A percentile compares a stretch with the other conserved stretches of the same genome.
These are phyloP conservation scores for Amaranthus cruentus DNA, from an alignment of 148 eudicot species.

Conservation along the genomic window DNA sequence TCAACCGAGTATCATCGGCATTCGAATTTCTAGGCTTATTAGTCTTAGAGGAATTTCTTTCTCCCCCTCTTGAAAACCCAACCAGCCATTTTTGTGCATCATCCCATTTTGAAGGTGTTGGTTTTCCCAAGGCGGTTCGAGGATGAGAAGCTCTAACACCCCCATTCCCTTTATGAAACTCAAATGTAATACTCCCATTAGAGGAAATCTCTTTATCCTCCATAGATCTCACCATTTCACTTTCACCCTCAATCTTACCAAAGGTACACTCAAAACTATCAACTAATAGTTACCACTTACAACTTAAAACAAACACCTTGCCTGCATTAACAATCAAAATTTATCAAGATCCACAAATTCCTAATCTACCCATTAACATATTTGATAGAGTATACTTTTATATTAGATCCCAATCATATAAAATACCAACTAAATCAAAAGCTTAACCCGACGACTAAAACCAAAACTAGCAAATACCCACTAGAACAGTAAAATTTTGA, in stretches of 20 bases:
- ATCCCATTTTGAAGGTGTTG: slow-evolving; percentile 97
- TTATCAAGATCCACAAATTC: slow-evolving; percentile 20
- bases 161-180: slow-evolving; percentile 67
- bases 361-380: background rate
- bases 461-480: background rate
- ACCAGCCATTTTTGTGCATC: slow-evolving; percentile 99
- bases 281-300: background rate
- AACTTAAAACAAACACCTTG: background rate
- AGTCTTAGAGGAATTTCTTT: slow-evolving; percentile 44
- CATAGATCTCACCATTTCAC: slow-evolving; percentile 60
- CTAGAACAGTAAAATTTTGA: background rate
- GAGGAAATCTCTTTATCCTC: slow-evolving; percentile 75
- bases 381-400: too few relatives aligned
- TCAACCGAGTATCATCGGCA: slow-evolving; percentile 83
- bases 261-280: slow-evolving; percentile 3
- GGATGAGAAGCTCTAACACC: slow-evolving; percentile 37
- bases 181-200: slow-evolving; percentile 45
- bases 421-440: background rate
- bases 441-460: background rate
- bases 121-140: slow-evolving; percentile 75
- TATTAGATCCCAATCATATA: too few relatives aligned
- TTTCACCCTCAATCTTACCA: background rate
- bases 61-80: slow-evolving; percentile 75
- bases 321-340: background rate
- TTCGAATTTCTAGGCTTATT: slow-evolving; percentile 75